Conservation (phyloP, 2,329 filamentous ascomycete species). For the Venturia asperata region DNA sequence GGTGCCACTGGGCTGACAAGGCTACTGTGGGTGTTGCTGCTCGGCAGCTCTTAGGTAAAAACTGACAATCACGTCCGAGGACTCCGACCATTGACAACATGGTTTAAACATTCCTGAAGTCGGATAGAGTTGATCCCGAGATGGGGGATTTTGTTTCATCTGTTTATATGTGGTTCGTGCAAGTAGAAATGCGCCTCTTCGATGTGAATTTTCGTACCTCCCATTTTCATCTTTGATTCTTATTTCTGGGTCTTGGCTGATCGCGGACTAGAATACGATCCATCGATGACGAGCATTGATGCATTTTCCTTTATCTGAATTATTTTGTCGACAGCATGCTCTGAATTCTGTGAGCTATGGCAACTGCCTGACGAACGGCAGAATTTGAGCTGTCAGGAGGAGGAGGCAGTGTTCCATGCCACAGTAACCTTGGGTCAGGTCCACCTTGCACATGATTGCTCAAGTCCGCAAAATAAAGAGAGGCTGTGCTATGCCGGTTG, state of each 20-base stretch:
- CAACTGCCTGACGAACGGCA: background rate
- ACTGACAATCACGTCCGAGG: too few relatives aligned
- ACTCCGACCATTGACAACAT: background rate
- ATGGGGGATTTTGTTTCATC: background rate
- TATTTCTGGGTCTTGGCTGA: constrained; percentile 2
- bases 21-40: too few relatives aligned
- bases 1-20: too few relatives aligned
- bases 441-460: background rate
- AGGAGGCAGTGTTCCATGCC: background rate
- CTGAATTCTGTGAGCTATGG: background rate
- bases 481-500: background rate
- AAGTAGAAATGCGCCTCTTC: background rate
- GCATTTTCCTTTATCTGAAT: background rate
- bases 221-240: background rate
- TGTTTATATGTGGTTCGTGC: background rate
- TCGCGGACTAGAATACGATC: constrained; percentile 7
- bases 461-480: background rate
- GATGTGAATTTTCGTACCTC: background rate
- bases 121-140: background rate
- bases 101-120: background rate
- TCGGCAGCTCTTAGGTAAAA: too few relatives aligned
- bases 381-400: background rate
- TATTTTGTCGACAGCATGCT: background rate
- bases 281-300: background rate
- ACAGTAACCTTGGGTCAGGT: background rate